Evolutionary conservation across 2,329 filamentous ascomycete species (phyloP), one percentile per base, ranked within the genome.

Genomic region (Fusarium phyllophilum): DNA sequence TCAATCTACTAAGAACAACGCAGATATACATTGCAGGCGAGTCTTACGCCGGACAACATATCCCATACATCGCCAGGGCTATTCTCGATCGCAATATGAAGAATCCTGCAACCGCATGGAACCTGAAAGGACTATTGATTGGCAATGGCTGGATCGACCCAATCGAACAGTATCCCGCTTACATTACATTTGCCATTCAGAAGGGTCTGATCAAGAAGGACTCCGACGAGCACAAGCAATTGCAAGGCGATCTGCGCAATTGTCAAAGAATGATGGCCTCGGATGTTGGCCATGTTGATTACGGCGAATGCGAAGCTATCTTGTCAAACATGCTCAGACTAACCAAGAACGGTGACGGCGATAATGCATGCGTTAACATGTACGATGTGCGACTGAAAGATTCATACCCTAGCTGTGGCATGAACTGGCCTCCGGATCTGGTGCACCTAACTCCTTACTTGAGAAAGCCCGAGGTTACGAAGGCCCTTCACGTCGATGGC

Each of bases 81-180:
- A 97, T 99, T 62, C 86, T 98, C 66, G 91, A 95, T 54, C 94
- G 94, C 69, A 99, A 99, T 85, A 92, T 93, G 78, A 85, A 85
- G n/a, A 82, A 83, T 20, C 79, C 79, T 29, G 83, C 84, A 10
- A 57, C 75, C 11, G 59, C 75, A 12, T 99, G 96, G 96, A 92
- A 92, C 57, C 84, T 99, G 34, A 89, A 92, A 75, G 96, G 96
- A 14, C 85, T 99, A 26, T 82, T 99, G 41, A 98, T 99, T 70
- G 97, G 97, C 62, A 99, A 99, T 81, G 96, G 96, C 44, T 99
- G 97, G 96, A 96, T 99, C 60, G 93, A 95, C 5, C 95, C 96
- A 3, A 85, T 86, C 13, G 94, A 98, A 55, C 96, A 99, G 81
- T 99, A 98, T 82, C 91, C 92, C 36, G 88, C 96, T 1, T 98